Evolutionary conservation across 2,329 filamentous ascomycete genomes (phyloP), one percentile per base, ranked within the genome.

Genomic region (Fusarium lyarnte): DNA sequence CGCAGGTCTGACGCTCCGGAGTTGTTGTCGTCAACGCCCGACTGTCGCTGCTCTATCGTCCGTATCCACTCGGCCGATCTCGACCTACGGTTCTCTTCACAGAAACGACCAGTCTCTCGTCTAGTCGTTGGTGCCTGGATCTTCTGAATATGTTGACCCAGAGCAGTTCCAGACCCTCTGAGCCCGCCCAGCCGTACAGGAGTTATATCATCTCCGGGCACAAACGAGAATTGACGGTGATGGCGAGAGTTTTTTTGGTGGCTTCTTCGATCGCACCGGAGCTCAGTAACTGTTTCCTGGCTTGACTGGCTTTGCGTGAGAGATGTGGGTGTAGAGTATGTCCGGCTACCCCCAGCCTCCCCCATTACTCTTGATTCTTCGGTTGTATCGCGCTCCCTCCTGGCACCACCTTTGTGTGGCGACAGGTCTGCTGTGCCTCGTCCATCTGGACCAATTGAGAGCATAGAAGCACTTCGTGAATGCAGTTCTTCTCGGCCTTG

Each of bases 221-320:
- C 74, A 55, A 79, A 79, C 6, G 78, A 79, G 51, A 79, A 79
- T 35, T 75, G 72, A 54, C 78, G 75, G 46, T 61, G 72, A 55
- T 79, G 74, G 21, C 33, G 64, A 55, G 33, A 27, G 21, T 41
- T 33, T 38, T 43, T 51, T 39, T 36, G 45, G 11, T 60, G 57
- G 47, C 25, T 43, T 38, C 23, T 46, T n/a, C 43, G 29, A 31
- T 23, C 51, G 13, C 53, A 39, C 45, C 55, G 35, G 54, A 35
- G 33, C 23, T 46, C 63, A 42, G n/a, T 47, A 47, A 49, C 49
- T 36, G 17, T 54, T 35, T 57, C 55, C 11, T 47, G 33, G 49
- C 38, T 46, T 51, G 14, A 39, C 23, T 64, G 38, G 53, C 52
- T 38, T n/a, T 47, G 33, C 49, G n/a, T 31, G 46, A 41, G 47